These are phyloP conservation scores for Tephrocybe sp. DNA, from an alignment of 768 basidiomycete genomes.

Conservation along the genomic window DNA sequence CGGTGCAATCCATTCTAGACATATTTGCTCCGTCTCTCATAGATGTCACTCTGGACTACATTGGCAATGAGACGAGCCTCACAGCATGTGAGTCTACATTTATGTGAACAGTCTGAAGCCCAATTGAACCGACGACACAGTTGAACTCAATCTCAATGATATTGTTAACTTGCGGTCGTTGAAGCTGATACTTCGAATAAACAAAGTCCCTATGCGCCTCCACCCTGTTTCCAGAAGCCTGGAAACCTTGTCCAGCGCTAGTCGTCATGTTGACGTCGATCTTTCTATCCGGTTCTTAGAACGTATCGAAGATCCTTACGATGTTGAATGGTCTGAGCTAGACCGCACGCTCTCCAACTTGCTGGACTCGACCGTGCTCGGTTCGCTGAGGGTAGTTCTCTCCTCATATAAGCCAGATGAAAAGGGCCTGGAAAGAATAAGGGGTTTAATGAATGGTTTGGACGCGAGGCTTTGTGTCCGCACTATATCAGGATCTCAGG, in stretches of 20 bases:
- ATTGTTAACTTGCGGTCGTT: background rate
- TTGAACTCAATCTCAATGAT: background rate
- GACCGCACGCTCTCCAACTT: background rate
- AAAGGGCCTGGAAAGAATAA: background rate
- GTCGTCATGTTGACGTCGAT: background rate
- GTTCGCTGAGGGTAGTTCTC: background rate
- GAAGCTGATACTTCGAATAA: background rate
- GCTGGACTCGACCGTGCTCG: background rate
- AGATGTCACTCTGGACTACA: background rate
- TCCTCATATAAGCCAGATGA: background rate
- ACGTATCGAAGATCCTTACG: background rate
- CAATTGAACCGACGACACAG: background rate
- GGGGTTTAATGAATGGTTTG: background rate
- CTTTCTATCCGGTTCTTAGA: background rate
- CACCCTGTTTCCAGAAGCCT: background rate
- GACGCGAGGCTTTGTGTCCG: background rate
- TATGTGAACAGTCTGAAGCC: background rate
- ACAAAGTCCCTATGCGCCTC: background rate
- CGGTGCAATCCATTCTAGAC: background rate
- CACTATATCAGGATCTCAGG: background rate
- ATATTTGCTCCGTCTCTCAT: slow-evolving; percentile 1
- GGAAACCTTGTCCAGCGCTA: background rate
- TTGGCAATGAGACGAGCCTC: background rate
- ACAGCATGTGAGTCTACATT: background rate
- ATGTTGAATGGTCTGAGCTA: background rate